Evolutionary conservation across 1,284 basidiomycete genomes (phyloP), one percentile per base, ranked within the genome.

Genomic region (Cryptococcus sp.): DNA sequence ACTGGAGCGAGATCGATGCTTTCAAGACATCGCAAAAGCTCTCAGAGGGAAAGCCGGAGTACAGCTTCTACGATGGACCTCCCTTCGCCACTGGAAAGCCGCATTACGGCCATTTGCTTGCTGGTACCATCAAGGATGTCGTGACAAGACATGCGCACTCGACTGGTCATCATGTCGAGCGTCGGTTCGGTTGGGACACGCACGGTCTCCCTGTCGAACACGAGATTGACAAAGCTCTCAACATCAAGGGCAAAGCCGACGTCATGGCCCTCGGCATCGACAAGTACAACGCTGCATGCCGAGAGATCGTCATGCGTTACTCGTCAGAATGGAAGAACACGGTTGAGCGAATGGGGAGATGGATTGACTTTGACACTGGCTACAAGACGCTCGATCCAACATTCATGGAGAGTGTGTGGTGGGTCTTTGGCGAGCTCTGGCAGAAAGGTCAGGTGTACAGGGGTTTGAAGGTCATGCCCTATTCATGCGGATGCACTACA

Each of bases 341-440:
- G 5, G 95, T 99, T 58, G 95, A 97, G 79, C 87, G 96, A 63
- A 95, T 99, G 88, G 96, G 95, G 42, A 86, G 96, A 63, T 99
- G 96, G 96, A 99, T 99, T 80, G 96, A 99, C 80, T 99, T 99
- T 73, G 96, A 99, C 81, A 91, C 96, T 67, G 96, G 96, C 69
- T 99, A 99, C 85, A 98, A 97, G 82, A 99, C 96, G 15, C 85
- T 99, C 64, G 91, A 99, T 76, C 80, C 87, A 6, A 83, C 85
- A 22, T 99, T 93, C 79, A 99, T 99, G 96, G 96, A 99, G 82
- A 89, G 87, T 47, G 92, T 97, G 20, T 99, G 96, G 96, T 99
- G 96, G 96, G 95, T 92, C n/a, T 99, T 99, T 80, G 84, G 87
- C 58, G 87, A 93, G 76, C 84, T 99, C 16, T 94, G 88, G 84